These are phyloP conservation scores for Candida nitratophila DNA, from an alignment of 805 yeast species.

Conservation along the genomic window DNA sequence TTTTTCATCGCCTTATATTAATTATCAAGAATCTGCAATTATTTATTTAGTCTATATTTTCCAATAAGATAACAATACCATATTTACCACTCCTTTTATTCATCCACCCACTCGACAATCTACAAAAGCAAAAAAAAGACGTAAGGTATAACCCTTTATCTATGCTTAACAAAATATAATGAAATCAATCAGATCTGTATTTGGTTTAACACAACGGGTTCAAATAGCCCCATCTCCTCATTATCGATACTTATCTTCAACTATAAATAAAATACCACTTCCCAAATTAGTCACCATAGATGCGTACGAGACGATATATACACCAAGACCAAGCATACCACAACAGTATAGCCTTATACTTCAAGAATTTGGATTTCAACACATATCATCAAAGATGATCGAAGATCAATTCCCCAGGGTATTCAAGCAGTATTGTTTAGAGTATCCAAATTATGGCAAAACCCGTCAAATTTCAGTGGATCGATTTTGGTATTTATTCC, in stretches of 20 bases:
- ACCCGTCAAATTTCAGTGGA: slow-evolving; percentile 21
- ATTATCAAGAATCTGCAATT: too few species aligned
- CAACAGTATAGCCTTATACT: slow-evolving; percentile 48
- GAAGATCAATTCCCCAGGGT: slow-evolving; percentile 5
- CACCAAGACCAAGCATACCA: slow-evolving; percentile 47
- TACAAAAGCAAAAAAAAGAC: too few species aligned
- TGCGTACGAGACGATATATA: slow-evolving; percentile 60
- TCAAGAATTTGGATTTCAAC: slow-evolving; percentile 33
- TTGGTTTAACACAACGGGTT: too few species aligned
- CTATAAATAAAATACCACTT: not conserved
- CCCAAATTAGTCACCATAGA: slow-evolving; percentile 56
- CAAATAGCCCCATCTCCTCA: too few species aligned
- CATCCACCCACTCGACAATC: too few species aligned
- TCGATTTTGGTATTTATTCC: slow-evolving; percentile 58
- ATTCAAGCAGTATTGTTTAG: slow-evolving; percentile 28
- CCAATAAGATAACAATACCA: too few species aligned
- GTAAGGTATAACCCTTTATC: too few species aligned
- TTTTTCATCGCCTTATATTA: not conserved
- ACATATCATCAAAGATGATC: not conserved
- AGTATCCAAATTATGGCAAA: slow-evolving; percentile 63
- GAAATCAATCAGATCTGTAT: too few species aligned
- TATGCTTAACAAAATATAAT: too few species aligned
- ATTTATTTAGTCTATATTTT: too few species aligned
- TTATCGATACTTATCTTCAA: too few species aligned
- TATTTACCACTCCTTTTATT: too few species aligned